Evolutionary conservation across 2,329 filamentous ascomycete species (phyloP).

Genomic region (Trichoderma sp.): DNA sequence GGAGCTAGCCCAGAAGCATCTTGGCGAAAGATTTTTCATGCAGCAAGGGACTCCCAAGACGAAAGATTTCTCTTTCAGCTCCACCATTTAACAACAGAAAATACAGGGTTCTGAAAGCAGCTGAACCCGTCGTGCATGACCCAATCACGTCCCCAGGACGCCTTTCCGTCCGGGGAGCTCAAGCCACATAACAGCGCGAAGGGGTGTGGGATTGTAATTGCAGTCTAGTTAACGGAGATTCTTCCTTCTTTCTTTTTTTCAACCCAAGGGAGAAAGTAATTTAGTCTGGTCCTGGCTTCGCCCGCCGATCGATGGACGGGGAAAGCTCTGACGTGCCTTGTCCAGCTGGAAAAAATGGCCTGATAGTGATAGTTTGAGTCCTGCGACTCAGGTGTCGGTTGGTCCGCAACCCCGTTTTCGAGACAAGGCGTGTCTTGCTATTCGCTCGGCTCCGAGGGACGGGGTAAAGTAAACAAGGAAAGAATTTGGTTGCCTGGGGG

Average conservation of each 20-base stretch:
- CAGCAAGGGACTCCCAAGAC: not conserved
- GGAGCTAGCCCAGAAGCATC: not conserved
- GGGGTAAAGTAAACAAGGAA: not conserved
- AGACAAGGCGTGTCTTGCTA: not conserved
- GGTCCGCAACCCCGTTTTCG: not conserved
- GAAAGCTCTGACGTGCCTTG: not conserved
- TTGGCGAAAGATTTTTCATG: not conserved
- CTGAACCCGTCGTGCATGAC: not conserved
- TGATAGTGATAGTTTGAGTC: not conserved
- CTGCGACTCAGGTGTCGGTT: not conserved
- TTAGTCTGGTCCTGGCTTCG: not conserved
- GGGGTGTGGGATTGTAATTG: not conserved
- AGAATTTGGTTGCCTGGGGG: not conserved
- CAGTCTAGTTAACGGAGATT: not conserved
- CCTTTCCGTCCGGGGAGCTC: not conserved
- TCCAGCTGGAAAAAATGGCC: slow-evolving; percentile 8
- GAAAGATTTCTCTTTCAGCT: not conserved
- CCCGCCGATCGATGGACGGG: not conserved
- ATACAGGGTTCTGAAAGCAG: slow-evolving; percentile 5
- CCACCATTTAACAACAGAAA: not conserved
- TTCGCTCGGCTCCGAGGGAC: not conserved
- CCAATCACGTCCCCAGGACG: slow-evolving; percentile 9
- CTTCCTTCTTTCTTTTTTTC: not conserved
- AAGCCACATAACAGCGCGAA: not conserved
- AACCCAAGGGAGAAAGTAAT: not conserved